Evolutionary conservation across 768 basidiomycete species (phyloP).

Genomic region (Suillus discolor): DNA sequence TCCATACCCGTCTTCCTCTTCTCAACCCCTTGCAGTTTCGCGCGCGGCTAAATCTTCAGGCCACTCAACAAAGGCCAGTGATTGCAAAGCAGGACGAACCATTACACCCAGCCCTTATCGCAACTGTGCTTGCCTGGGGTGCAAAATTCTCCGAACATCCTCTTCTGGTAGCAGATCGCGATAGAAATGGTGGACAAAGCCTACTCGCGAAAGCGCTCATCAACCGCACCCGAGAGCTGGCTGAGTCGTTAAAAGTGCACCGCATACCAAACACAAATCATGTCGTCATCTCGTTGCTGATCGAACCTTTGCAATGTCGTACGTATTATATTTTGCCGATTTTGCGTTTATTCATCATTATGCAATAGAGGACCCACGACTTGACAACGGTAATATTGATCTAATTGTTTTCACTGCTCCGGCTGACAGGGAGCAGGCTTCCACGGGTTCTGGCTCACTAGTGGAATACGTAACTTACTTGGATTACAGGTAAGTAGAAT

Average conservation of each 20-base stretch:
- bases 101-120: constrained; percentile 75
- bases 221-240: constrained; percentile 80
- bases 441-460: constrained; percentile 83
- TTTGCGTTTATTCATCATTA: constrained; percentile 15
- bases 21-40: constrained; percentile 85
- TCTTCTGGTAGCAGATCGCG: constrained; percentile 76
- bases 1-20: constrained; percentile 85
- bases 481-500: constrained; percentile 60
- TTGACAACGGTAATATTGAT: constrained; percentile 59
- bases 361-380: constrained; percentile 66
- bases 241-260: constrained; percentile 86
- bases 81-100: constrained; percentile 41
- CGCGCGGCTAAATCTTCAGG: constrained; percentile 56
- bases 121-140: constrained; percentile 89
- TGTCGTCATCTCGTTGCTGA: constrained; percentile 77
- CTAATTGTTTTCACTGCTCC: constrained; percentile 15
- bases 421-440: constrained; percentile 54
- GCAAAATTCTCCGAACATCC: constrained; percentile 94
- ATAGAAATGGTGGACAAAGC: constrained; percentile 71
- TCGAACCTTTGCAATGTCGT: constrained; percentile 89
- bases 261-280: constrained; percentile 78
- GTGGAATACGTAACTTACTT: constrained; percentile 76
- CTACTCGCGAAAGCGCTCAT: constrained; percentile 76
- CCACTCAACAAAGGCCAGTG: constrained; percentile 25
- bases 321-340: constrained; percentile 38